Evolutionary conservation across 2,329 filamentous ascomycete genomes (phyloP).

Genomic region (Hypoxylon sp.): DNA sequence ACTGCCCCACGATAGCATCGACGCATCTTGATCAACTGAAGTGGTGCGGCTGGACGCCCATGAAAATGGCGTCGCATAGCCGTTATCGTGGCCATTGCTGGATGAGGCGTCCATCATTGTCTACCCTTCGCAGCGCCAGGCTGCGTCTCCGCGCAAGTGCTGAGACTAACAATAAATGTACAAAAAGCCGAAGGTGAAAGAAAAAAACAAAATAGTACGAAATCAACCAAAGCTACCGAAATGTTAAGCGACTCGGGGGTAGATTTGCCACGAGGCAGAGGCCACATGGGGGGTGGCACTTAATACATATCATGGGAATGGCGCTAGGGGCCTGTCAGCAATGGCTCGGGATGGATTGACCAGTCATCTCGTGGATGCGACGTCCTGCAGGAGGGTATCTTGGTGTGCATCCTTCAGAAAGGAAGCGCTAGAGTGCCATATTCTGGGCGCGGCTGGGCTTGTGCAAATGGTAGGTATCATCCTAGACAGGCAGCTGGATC

Average conservation of each 20-base stretch:
- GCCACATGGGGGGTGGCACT: slow-evolving; percentile 19
- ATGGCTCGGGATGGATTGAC: slow-evolving; percentile 29
- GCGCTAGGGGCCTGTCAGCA: slow-evolving; percentile 25
- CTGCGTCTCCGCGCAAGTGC: slow-evolving; percentile 7
- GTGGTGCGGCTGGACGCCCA: slow-evolving; percentile 31
- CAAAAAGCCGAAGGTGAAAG: not conserved
- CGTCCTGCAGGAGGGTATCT: slow-evolving; percentile 24
- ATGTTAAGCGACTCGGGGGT: not conserved
- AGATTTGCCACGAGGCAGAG: slow-evolving; percentile 23
- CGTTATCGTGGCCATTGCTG: slow-evolving; percentile 6
- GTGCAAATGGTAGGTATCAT: slow-evolving; percentile 13
- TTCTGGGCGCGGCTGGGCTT: slow-evolving; percentile 24
- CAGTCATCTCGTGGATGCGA: slow-evolving; percentile 24
- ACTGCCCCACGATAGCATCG: slow-evolving; percentile 47
- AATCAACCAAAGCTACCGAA: slow-evolving; percentile 7
- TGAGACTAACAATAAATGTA: slow-evolving; percentile 12
- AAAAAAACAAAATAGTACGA: not conserved
- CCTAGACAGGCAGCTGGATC: slow-evolving; percentile 30
- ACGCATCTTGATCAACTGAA: slow-evolving; percentile 33
- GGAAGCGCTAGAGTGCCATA: slow-evolving; percentile 29
- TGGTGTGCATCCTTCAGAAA: slow-evolving; percentile 30
- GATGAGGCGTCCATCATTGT: slow-evolving; percentile 27
- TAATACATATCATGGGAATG: slow-evolving; percentile 22
- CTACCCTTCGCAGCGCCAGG: slow-evolving; percentile 18
- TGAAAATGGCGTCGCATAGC: slow-evolving; percentile 22